Percentiles rank a stretch among this genome's conserved stretches.
These are phyloP conservation scores for Ustilago trichophora DNA, from an alignment of 1,284 basidiomycete species.

Conservation along the genomic window DNA sequence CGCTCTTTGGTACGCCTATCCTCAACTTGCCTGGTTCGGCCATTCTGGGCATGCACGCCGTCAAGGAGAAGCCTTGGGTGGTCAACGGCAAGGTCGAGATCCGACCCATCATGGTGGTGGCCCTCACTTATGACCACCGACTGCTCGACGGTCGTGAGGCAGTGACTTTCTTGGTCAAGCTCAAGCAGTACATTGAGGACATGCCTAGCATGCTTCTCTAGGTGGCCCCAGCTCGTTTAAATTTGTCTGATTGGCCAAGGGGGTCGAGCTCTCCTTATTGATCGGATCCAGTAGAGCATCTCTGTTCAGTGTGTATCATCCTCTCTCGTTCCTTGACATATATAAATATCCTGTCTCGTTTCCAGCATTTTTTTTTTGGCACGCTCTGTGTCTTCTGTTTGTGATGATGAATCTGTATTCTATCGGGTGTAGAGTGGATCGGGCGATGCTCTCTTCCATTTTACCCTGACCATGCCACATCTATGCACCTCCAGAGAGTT, in stretches of 20 bases:
- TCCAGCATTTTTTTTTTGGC: background rate
- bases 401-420: background rate
- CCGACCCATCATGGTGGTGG: slow-evolving; percentile 88
- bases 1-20: slow-evolving; percentile 88
- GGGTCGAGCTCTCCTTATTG: no score
- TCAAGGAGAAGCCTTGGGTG: slow-evolving; percentile 93
- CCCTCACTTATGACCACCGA: slow-evolving; percentile 92
- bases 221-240: no score
- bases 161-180: slow-evolving; percentile 92
- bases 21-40: slow-evolving; percentile 96
- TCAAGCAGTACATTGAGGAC: slow-evolving; percentile 67
- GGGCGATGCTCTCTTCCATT: no score
- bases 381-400: background rate
- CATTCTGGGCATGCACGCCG: slow-evolving; percentile 94
- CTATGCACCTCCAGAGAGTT: no score
- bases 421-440: background rate
- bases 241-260: background rate
- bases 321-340: background rate
- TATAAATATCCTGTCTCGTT: slow-evolving; percentile 3
- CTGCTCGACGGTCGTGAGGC: slow-evolving; percentile 95
- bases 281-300: no score
- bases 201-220: slow-evolving; percentile 63
- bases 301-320: no score
- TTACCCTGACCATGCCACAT: no score
- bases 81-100: slow-evolving; percentile 76